Percentiles rank a stretch among this genome's conserved stretches.
These are phyloP conservation scores for Eucommia ulmoides DNA, from an alignment of 257 asterid species.

Conservation along the genomic window DNA sequence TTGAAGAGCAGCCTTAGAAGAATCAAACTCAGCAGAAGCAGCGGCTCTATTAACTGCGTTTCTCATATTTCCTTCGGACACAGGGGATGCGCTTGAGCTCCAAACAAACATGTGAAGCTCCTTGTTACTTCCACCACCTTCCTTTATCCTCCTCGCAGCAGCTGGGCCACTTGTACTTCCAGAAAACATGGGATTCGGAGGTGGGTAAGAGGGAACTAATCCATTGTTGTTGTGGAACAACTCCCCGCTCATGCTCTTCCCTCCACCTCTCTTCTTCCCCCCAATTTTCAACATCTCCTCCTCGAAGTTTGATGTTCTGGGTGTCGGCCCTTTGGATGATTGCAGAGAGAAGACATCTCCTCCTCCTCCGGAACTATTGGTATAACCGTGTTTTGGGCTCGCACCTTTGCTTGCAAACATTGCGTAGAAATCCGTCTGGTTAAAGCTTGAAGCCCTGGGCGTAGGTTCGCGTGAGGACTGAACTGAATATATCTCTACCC, in stretches of 20 bases:
- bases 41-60: slow-evolving; percentile 37
- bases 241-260: slow-evolving; percentile 79
- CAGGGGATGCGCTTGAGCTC: slow-evolving; percentile 94
- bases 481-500: slow-evolving; percentile 81
- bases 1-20: slow-evolving; percentile 36
- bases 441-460: slow-evolving; percentile 78
- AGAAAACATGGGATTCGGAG: slow-evolving; percentile 70
- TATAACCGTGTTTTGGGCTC: slow-evolving; percentile 73
- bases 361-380: slow-evolving; percentile 40
- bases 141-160: slow-evolving; percentile 34
- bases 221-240: slow-evolving; percentile 19
- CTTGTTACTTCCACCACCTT: slow-evolving; percentile 32
- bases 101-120: slow-evolving; percentile 90
- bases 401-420: slow-evolving; percentile 71
- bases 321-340: slow-evolving; percentile 75
- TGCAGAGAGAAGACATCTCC: slow-evolving; percentile 53
- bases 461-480: slow-evolving; percentile 86
- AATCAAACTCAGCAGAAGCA: slow-evolving; percentile 39
- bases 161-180: slow-evolving; percentile 16
- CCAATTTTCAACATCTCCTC: slow-evolving; percentile 62
- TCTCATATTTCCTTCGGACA: slow-evolving; percentile 57
- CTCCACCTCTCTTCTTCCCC: slow-evolving; percentile 28
- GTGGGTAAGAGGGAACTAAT: slow-evolving; percentile 39
- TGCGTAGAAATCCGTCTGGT: slow-evolving; percentile 76
- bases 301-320: slow-evolving; percentile 75